These are phyloP conservation scores for Colletotrichum viniferum DNA, from an alignment of 2,329 filamentous ascomycete genomes.

Conservation along the genomic window DNA sequence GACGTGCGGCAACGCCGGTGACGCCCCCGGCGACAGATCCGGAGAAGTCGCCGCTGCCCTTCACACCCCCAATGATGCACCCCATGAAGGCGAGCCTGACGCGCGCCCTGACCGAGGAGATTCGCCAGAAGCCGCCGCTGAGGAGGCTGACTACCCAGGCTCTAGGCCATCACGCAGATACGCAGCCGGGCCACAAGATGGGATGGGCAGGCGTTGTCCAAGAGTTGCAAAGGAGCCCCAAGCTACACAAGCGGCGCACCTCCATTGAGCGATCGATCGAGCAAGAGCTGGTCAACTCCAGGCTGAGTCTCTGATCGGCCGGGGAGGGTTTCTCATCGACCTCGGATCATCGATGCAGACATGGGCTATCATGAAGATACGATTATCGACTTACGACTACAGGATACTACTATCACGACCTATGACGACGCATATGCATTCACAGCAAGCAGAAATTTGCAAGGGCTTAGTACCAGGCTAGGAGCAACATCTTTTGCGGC, in stretches of 20 bases:
- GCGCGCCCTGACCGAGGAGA: slow-evolving; percentile 47
- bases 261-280: slow-evolving; percentile 64
- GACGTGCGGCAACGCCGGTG: neutral
- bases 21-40: slow-evolving; percentile 27
- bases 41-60: slow-evolving; percentile 31
- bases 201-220: slow-evolving; percentile 69
- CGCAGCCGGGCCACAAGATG: slow-evolving; percentile 50
- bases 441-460: neutral
- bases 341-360: neutral
- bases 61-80: slow-evolving; percentile 31
- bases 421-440: neutral
- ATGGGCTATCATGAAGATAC: neutral
- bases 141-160: slow-evolving; percentile 59
- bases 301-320: slow-evolving; percentile 32
- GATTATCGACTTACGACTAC: slow-evolving; percentile 2
- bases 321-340: neutral
- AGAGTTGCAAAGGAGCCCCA: slow-evolving; percentile 65
- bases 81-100: slow-evolving; percentile 34
- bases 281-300: slow-evolving; percentile 28
- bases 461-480: neutral
- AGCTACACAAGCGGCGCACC: slow-evolving; percentile 66
- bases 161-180: slow-evolving; percentile 56
- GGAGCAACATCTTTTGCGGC: neutral
- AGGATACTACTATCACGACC: neutral
- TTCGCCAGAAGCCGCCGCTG: slow-evolving; percentile 51